These are phyloP conservation scores for Fonsecaea multimorphosa DNA, from an alignment of 2,329 filamentous ascomycete genomes.

Conservation along the genomic window DNA sequence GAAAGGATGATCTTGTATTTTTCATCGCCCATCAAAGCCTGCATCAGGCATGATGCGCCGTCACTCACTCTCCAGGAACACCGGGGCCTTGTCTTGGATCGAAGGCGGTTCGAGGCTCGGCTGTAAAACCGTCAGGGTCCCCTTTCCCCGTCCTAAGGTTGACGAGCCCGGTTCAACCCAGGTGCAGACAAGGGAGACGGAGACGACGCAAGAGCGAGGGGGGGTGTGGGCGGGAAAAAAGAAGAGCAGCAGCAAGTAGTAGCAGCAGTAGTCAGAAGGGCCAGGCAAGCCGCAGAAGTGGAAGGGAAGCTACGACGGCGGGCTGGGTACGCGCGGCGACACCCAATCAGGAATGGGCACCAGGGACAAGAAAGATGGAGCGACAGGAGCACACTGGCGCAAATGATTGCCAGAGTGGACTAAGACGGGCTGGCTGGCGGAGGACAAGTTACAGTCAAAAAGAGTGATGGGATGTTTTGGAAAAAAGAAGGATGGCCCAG, in stretches of 20 bases:
- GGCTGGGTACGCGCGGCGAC: constrained; percentile 29
- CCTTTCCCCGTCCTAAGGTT: constrained; percentile 23
- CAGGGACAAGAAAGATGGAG: constrained; percentile 33
- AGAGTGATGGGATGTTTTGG: constrained; percentile 36
- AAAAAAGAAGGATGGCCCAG: constrained; percentile 34
- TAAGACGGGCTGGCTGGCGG: constrained; percentile 38
- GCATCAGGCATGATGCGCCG: constrained; percentile 22
- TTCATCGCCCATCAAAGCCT: constrained; percentile 25
- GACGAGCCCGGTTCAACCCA: constrained; percentile 28
- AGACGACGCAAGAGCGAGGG: constrained; percentile 16
- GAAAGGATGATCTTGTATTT: constrained; percentile 34
- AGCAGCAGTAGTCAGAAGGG: constrained; percentile 30
- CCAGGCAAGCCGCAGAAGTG: constrained; percentile 36
- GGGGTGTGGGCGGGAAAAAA: constrained; percentile 4
- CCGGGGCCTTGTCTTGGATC: constrained; percentile 38
- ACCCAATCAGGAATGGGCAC: constrained; percentile 30
- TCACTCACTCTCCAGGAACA: constrained; percentile 19
- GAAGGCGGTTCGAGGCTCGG: constrained; percentile 39
- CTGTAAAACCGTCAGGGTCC: constrained; percentile 28
- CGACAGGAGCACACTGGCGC: constrained; percentile 30
- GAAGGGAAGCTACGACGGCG: constrained; percentile 34
- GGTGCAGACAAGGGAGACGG: constrained; percentile 20
- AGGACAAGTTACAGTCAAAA: constrained; percentile 22
- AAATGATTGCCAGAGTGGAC: constrained; percentile 39
- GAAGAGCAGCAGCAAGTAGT: constrained; percentile 25